A percentile compares a stretch with the other conserved stretches of the same genome.
Conservation (phyloP, 78 protist species). For the Dictyostelium capitatum region DNA sequence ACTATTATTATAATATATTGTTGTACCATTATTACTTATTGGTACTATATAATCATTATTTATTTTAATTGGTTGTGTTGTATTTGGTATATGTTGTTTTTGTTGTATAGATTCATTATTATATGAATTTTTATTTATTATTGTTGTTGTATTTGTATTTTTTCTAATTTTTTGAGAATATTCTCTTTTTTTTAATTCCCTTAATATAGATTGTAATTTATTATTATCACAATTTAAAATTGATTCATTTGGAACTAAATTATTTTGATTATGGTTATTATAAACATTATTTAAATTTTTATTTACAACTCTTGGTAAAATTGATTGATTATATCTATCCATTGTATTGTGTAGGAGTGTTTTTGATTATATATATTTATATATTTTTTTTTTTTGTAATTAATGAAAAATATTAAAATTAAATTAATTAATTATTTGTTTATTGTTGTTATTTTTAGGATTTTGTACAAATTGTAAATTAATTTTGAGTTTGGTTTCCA, state of each 20-base stretch:
- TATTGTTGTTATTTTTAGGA: background rate
- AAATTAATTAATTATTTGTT: background rate
- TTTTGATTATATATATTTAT: background rate
- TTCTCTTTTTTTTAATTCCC: conserved; percentile 14
- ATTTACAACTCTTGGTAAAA: background rate
- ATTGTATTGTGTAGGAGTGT: too few species aligned
- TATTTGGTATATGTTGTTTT: background rate
- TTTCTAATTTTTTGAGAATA: background rate
- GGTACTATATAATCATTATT: background rate
- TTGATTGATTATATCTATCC: background rate
- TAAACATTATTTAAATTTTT: background rate
- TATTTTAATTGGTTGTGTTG: background rate
- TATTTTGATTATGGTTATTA: background rate
- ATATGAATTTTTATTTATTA: background rate
- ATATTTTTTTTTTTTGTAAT: background rate
- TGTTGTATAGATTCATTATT: background rate
- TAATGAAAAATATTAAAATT: too few species aligned
- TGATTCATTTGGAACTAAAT: background rate
- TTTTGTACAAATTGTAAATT: background rate
- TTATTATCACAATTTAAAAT: background rate
- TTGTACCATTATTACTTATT: background rate
- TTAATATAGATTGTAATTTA: background rate
- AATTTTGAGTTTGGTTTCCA: background rate
- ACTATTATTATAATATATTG: background rate
- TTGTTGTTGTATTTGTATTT: background rate